phyloP scores from a whole-genome alignment of 306 rosid genomes.

The Vachellia pachyceras region DNA sequence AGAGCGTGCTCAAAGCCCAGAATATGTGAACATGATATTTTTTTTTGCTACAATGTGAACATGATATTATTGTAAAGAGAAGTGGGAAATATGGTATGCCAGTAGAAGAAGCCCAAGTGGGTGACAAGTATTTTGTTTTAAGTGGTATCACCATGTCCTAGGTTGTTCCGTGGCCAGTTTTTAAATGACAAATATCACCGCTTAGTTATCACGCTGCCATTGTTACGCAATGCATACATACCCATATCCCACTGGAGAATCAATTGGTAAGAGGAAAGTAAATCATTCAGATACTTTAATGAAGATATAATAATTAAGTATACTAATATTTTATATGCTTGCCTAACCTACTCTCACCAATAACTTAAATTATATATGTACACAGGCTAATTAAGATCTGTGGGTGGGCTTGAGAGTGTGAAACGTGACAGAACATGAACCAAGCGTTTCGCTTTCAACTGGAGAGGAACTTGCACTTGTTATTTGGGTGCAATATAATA shows the following conservation, averaged over 20 bases:
- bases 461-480: not conserved
- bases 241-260: not conserved
- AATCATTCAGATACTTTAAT: not conserved
- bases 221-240: not conserved
- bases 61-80: no score
- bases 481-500: not conserved
- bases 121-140: no score
- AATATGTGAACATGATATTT: no score
- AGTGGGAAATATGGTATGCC: no score
- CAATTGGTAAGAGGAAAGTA: not conserved
- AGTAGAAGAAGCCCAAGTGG: no score
- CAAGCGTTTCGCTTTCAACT: not conserved
- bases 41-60: no score
- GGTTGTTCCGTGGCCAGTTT: no score
- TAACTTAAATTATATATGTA: not conserved
- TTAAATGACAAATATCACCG: not conserved
- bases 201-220: not conserved
- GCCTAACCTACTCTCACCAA: not conserved
- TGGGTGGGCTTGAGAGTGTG: not conserved
- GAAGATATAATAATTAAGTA: not conserved
- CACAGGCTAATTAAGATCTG: not conserved
- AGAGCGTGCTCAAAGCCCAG: no score
- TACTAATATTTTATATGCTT: not conserved
- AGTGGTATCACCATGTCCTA: no score
- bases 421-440: no score